Conservation (phyloP, 148 eudicot species). For the Heliosperma pusillum region DNA sequence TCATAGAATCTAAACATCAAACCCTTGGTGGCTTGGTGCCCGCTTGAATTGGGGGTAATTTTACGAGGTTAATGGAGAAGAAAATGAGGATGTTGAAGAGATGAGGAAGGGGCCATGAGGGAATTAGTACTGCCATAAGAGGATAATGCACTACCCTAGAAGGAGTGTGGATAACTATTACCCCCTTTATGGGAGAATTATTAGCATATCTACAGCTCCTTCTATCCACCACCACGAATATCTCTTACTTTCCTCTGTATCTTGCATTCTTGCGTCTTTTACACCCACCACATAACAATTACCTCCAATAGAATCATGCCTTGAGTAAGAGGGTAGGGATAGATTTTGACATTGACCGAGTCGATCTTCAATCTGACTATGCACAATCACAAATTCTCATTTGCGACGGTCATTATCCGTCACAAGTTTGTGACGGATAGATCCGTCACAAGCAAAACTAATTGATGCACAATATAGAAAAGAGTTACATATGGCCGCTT, state of each 20-base stretch:
- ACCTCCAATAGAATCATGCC: too few relatives aligned
- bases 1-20: neutral
- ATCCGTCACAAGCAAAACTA: too few relatives aligned
- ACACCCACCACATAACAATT: too few relatives aligned
- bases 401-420: too few relatives aligned
- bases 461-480: too few relatives aligned
- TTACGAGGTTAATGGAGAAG: neutral
- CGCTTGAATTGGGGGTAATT: neutral
- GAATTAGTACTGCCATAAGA: neutral
- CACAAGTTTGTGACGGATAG: too few relatives aligned
- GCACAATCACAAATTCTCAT: too few relatives aligned
- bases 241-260: neutral
- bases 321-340: too few relatives aligned
- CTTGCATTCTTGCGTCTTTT: neutral
- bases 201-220: neutral
- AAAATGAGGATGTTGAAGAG: neutral
- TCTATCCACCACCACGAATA: neutral
- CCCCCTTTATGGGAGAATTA: too few relatives aligned
- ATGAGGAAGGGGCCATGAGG: neutral
- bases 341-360: too few relatives aligned
- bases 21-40: neutral
- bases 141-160: neutral
- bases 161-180: neutral
- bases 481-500: too few relatives aligned
- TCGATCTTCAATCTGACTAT: too few relatives aligned